A percentile compares a stretch with the other conserved stretches of the same genome.
Evolutionary conservation across 73 alveolate species (phyloP).

Genomic region (Urostyla sp.): DNA sequence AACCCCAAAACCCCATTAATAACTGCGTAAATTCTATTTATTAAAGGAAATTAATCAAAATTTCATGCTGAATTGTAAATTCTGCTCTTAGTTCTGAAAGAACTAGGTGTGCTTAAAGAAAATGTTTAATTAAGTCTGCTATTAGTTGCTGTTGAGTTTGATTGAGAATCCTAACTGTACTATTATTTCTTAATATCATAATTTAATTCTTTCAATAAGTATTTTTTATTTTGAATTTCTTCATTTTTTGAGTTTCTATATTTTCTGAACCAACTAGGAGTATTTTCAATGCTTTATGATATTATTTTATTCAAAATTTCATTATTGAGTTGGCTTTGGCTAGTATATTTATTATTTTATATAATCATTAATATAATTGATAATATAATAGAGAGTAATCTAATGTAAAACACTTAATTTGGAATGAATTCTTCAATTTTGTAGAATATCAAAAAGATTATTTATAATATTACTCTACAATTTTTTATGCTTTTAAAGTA

Average conservation of each 20-base stretch:
- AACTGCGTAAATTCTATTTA: too few species aligned
- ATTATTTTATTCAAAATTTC: neutral
- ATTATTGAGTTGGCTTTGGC: neutral
- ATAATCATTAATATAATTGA: neutral
- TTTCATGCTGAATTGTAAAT: neutral
- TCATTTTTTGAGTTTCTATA: too few species aligned
- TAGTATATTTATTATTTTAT: neutral
- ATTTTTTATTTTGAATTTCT: too few species aligned
- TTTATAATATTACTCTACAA: neutral
- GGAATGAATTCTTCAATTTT: neutral
- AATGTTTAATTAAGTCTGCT: neutral
- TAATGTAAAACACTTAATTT: neutral
- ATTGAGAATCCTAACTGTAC: too few species aligned
- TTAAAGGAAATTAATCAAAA: neutral
- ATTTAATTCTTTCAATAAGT: too few species aligned
- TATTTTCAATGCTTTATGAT: neutral
- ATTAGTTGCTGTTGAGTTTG: neutral
- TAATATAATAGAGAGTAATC: neutral
- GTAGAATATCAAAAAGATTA: neutral
- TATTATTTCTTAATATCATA: too few species aligned
- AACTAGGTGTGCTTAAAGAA: neutral
- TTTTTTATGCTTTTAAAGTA: neutral
- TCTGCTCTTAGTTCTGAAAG: neutral
- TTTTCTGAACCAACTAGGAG: slow-evolving; percentile 22
- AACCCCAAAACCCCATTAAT: slow-evolving; percentile 2